These are phyloP conservation scores for Teratosphaeria viscida DNA, from an alignment of 2,329 filamentous ascomycete species.

Conservation along the genomic window DNA sequence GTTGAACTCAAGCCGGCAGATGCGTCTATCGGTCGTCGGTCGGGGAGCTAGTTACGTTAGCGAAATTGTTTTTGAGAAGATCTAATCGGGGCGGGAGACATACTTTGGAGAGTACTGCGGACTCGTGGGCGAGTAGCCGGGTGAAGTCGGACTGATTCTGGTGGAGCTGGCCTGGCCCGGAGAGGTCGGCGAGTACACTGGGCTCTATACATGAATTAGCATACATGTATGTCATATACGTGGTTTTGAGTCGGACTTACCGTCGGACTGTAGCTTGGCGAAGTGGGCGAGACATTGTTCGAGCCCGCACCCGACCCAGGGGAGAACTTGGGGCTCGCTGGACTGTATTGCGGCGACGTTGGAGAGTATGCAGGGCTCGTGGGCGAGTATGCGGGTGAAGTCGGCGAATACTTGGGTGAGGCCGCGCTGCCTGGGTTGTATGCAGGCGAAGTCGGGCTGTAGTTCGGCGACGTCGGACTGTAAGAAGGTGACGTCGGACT, in stretches of 20 bases:
- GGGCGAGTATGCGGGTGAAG: constrained; percentile 40
- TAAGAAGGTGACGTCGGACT: constrained; percentile 65
- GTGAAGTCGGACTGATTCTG: constrained; percentile 18
- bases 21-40: constrained; percentile 12
- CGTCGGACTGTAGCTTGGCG: constrained; percentile 42
- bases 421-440: constrained; percentile 28
- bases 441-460: constrained; percentile 53
- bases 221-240: background rate
- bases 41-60: constrained; percentile 16
- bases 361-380: constrained; percentile 47
- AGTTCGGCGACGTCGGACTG: constrained; percentile 53
- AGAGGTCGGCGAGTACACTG: constrained; percentile 34
- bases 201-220: constrained; percentile 27
- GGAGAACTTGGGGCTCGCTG: constrained; percentile 50
- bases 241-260: background rate
- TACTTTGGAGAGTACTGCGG: constrained; percentile 40
- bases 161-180: constrained; percentile 21
- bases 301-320: background rate
- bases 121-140: constrained; percentile 45
- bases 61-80: background rate
- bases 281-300: constrained; percentile 26
- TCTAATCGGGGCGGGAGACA: constrained; percentile 16
- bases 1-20: constrained; percentile 1
- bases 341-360: constrained; percentile 10
- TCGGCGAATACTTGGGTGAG: constrained; percentile 43